These are phyloP conservation scores for Kwoniella botswanensis DNA, from an alignment of 768 basidiomycete species.

Conservation along the genomic window DNA sequence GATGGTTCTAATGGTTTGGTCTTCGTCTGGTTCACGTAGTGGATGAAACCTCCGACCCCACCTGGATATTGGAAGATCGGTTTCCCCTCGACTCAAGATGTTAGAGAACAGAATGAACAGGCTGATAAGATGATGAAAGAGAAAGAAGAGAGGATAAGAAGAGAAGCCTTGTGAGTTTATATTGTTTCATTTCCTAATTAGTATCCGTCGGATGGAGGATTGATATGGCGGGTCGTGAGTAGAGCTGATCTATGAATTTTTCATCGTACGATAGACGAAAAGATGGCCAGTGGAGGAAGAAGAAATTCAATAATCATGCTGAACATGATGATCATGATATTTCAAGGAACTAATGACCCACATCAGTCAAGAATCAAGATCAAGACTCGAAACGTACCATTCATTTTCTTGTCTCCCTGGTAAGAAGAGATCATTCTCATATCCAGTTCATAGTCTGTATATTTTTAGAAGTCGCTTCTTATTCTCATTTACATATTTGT, in stretches of 20 bases:
- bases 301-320: conserved; percentile 15
- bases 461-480: too few species aligned
- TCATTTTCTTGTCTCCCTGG: too few species aligned
- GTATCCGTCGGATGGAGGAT: too few species aligned
- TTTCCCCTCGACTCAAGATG: conserved; percentile 85
- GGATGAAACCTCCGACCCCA: conserved; percentile 74
- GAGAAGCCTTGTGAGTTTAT: conserved; percentile 65
- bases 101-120: conserved; percentile 71
- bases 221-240: not conserved
- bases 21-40: conserved; percentile 57
- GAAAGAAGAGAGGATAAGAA: conserved; percentile 68
- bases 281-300: conserved; percentile 48
- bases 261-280: conserved; percentile 15
- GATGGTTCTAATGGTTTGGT: too few species aligned
- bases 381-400: too few species aligned
- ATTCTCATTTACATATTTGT: too few species aligned
- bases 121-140: conserved; percentile 74
- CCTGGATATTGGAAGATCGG: conserved; percentile 90
- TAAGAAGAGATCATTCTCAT: too few species aligned
- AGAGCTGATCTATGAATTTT: not conserved
- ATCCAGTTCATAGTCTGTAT: too few species aligned
- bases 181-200: too few species aligned
- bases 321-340: not conserved
- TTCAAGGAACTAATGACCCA: not conserved
- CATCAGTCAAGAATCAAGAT: too few species aligned